A percentile compares a stretch with the other conserved stretches of the same genome.
Conservation (phyloP, 176 grass and related monocot genomes). For the Ensete glaucum region DNA sequence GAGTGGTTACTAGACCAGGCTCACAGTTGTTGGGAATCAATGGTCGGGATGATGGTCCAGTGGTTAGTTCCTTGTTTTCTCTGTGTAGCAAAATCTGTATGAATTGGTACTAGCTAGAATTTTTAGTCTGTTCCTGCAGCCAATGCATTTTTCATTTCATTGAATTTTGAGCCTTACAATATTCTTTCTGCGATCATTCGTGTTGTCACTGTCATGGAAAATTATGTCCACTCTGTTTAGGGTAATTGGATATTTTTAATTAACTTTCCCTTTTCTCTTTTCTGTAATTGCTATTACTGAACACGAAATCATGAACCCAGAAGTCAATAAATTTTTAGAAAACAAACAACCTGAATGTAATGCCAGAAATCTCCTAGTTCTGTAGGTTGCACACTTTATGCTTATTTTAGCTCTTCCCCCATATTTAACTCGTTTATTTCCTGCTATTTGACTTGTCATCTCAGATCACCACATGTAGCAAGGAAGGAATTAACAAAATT, state of each 20-base stretch:
- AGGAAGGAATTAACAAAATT: slow-evolving; percentile 18
- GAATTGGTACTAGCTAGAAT: not conserved
- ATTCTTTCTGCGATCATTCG: not conserved
- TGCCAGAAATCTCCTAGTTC: not conserved
- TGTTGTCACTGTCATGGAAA: not conserved
- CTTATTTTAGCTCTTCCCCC: not conserved
- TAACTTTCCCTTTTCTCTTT: not conserved
- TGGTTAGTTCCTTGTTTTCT: slow-evolving; percentile 60
- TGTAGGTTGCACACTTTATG: not conserved
- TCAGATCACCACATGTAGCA: slow-evolving; percentile 6
- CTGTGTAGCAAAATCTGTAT: not conserved
- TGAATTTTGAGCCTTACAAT: not conserved
- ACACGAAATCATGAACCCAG: not conserved
- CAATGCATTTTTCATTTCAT: not conserved
- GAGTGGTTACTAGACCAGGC: slow-evolving; percentile 73
- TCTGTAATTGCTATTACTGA: not conserved
- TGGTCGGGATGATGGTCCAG: slow-evolving; percentile 91
- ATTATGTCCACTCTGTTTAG: not conserved
- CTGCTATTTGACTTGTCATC: not conserved
- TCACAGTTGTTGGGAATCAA: slow-evolving; percentile 84
- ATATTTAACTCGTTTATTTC: not conserved
- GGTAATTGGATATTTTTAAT: not conserved
- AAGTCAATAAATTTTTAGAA: not conserved
- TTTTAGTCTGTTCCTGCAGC: not conserved
- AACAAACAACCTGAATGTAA: not conserved